Conservation (phyloP, 106 monocot species). For the Dendrobium nobile region DNA sequence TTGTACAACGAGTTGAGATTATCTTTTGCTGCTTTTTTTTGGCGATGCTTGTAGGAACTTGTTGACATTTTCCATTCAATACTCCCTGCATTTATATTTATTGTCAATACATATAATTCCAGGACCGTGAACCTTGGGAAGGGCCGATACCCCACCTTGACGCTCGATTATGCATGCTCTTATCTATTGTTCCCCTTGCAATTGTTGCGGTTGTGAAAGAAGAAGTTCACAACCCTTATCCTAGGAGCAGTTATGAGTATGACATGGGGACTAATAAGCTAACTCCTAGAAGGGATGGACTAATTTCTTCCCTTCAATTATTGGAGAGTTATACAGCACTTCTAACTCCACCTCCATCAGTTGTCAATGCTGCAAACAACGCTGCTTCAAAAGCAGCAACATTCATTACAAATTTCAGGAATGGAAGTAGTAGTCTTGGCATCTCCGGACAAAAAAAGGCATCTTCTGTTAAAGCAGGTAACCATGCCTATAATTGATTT, state of each 20-base stretch:
- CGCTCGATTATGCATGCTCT: conserved; percentile 71
- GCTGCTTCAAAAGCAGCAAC: conserved; percentile 84
- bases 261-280: conserved; percentile 21
- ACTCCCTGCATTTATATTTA: not conserved
- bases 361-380: conserved; percentile 54
- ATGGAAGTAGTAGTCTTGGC: conserved; percentile 29
- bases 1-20: conserved; percentile 79
- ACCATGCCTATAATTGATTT: not conserved
- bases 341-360: conserved; percentile 59
- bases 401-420: conserved; percentile 51
- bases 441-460: conserved; percentile 18
- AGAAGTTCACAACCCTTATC: conserved; percentile 18
- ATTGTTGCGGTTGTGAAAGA: conserved; percentile 51
- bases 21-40: not conserved
- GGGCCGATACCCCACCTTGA: conserved; percentile 83
- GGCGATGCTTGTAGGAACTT: not conserved
- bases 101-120: conserved; percentile 7
- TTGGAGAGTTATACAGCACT: conserved; percentile 63
- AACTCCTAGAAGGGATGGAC: conserved; percentile 54
- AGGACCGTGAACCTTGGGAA: conserved; percentile 74
- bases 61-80: not conserved
- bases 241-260: conserved; percentile 3
- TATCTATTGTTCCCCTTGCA: conserved; percentile 70
- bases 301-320: conserved; percentile 67
- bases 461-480: conserved; percentile 68